Conservation (phyloP, 306 rosid genomes). For the Begonia peltatifolia region DNA sequence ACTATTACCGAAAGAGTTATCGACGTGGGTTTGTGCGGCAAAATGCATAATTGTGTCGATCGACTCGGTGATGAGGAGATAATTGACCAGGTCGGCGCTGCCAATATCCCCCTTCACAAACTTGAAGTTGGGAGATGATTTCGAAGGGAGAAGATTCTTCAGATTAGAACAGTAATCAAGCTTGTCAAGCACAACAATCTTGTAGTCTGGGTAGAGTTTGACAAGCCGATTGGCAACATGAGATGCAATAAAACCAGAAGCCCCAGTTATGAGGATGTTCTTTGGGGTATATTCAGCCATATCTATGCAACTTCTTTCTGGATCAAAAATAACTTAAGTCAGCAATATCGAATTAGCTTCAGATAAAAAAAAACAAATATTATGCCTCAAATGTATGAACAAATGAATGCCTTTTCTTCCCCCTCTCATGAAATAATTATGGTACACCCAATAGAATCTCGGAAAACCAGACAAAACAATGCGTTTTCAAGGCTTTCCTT, state of each 20-base stretch:
- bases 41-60: slow-evolving; percentile 59
- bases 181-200: slow-evolving; percentile 48
- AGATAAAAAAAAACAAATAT: background rate
- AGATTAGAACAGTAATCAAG: slow-evolving; percentile 54
- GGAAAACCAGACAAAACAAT: no score
- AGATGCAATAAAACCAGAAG: slow-evolving; percentile 50
- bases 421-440: no score
- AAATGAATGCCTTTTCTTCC: no score
- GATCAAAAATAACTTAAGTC: background rate
- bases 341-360: background rate
- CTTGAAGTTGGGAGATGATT: slow-evolving; percentile 42
- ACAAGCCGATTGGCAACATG: slow-evolving; percentile 49
- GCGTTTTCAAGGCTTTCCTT: no score
- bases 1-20: slow-evolving; percentile 50
- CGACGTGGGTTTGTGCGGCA: slow-evolving; percentile 58
- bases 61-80: slow-evolving; percentile 40
- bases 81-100: slow-evolving; percentile 50
- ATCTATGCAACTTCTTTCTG: slow-evolving; percentile 7
- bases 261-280: slow-evolving; percentile 56
- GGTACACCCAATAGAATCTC: no score
- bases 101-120: slow-evolving; percentile 52
- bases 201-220: slow-evolving; percentile 40
- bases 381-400: no score
- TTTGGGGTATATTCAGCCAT: slow-evolving; percentile 42
- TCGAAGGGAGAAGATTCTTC: slow-evolving; percentile 43